phyloP scores from a whole-genome alignment of 331 rosid species.

The Arachis monticola region DNA sequence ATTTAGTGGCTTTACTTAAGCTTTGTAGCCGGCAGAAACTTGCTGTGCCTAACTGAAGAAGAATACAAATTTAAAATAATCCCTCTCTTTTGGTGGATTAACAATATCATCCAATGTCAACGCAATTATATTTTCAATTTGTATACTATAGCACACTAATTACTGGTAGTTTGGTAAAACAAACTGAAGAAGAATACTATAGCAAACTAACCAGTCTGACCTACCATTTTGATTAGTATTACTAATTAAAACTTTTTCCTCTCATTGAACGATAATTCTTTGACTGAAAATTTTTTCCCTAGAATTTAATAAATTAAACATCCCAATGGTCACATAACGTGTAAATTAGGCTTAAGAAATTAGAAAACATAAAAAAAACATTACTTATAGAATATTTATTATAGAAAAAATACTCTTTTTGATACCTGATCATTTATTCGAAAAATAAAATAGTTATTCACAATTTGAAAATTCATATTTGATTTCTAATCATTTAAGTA shows the following conservation, averaged over 20 bases:
- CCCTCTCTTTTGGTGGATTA: conserved; percentile 25
- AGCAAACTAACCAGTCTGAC: too few relatives aligned
- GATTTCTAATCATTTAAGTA: too few relatives aligned
- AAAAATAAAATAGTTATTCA: too few relatives aligned
- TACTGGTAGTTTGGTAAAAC: not conserved
- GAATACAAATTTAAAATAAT: not conserved
- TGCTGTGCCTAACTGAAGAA: conserved; percentile 14
- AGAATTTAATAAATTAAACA: not conserved
- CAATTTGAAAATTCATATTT: too few relatives aligned
- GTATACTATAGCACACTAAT: not conserved
- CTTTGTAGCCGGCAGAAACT: not conserved
- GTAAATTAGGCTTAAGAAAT: not conserved
- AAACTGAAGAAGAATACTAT: too few relatives aligned
- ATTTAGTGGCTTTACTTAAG: not conserved
- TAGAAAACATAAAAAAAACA: not conserved
- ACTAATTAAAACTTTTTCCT: not conserved
- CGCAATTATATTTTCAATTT: not conserved
- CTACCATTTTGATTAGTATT: too few relatives aligned
- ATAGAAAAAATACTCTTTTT: too few relatives aligned
- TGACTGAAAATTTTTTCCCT: conserved; percentile 1
- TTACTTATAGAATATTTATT: too few relatives aligned
- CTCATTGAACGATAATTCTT: conserved; percentile 22
- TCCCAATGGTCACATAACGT: not conserved
- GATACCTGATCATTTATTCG: too few relatives aligned
- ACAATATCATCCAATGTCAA: conserved; percentile 34